Base-by-base conservation (phyloP, 768 basidiomycete species). In the Lentinula detonsa region DNA sequence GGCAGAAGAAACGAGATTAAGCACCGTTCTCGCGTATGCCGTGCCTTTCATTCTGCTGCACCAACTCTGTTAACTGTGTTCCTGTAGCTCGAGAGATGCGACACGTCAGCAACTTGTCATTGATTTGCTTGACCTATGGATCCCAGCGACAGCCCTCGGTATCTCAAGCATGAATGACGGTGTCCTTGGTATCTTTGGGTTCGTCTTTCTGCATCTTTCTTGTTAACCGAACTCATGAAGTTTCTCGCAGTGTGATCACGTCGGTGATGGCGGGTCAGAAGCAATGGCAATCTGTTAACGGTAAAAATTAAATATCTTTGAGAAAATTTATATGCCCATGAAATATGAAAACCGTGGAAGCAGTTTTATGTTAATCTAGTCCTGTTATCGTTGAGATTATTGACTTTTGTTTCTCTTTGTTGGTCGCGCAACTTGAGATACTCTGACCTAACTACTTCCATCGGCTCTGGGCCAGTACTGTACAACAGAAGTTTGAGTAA, bases 41-140 rank as follows among this genome's bases (percentile, higher is more conserved):
- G 37, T 49, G n/a, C 42, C 45, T 13, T 16, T 40, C 11, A 39
- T 39, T 59, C 13, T 34, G 11, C 37, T 8, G 37, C 46, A 33
- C 37, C 28, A 42, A 28, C 54, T 62, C 63, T 56, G 69, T 62
- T 59, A 49, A 55, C 33, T 40, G 60, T 42, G 50, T 23, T 50
- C 51, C 37, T 61, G 43, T 67, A 90, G 87, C 45, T 81, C 88
- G 67, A 85, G 86, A 51, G 77, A 80, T 51, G 84, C 82, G 5
- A 81, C 86, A 34, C 84, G 87, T 33, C 83, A 84, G 64, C 97
- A 98, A 73, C 83, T 98, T 66, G 74, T 88, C 59, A 85, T 91
- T 62, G 97, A 99, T 71, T 68, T 85, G 18, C 77, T 95, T 61
- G 97, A 99, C 70, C 73, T 94, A 61, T 95, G 89, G 86, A 85